phyloP scores from a whole-genome alignment of 306 rosid genomes.

The Ormosia emarginata region DNA sequence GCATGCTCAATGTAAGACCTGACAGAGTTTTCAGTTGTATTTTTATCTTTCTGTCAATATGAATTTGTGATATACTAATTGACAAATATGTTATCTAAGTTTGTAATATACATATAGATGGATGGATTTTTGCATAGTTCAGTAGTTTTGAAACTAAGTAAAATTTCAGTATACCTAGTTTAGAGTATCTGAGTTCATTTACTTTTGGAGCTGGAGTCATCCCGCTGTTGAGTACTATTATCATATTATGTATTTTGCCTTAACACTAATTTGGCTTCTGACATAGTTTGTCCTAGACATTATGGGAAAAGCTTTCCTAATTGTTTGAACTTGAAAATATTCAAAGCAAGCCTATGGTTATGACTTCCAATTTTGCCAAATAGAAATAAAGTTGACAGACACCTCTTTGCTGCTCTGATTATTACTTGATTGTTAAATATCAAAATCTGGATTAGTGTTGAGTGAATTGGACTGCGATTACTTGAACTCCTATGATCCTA shows the following conservation, averaged over 20 bases:
- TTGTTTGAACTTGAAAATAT: constrained; percentile 17
- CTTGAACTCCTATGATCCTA: too few relatives aligned
- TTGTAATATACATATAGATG: not conserved
- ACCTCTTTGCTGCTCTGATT: constrained; percentile 3
- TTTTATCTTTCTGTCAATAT: too few relatives aligned
- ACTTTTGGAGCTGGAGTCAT: constrained; percentile 3
- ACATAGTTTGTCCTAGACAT: not conserved
- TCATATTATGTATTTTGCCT: constrained; percentile 14
- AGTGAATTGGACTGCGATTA: too few relatives aligned
- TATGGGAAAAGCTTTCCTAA: not conserved
- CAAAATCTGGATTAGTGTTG: not conserved
- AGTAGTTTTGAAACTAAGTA: not conserved
- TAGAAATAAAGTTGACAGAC: not conserved
- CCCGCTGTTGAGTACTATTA: not conserved
- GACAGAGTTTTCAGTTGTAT: too few relatives aligned
- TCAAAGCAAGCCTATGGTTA: not conserved
- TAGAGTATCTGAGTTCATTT: constrained; percentile 7
- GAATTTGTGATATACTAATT: not conserved
- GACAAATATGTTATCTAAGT: not conserved
- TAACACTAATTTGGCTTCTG: too few relatives aligned
- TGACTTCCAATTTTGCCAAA: not conserved
- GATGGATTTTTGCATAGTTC: not conserved
- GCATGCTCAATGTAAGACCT: too few relatives aligned
- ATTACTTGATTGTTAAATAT: not conserved
- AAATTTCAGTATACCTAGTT: not conserved